These are phyloP conservation scores for Wallacemonas sp. DNA, from an alignment of 208 protist genomes.

Conservation along the genomic window DNA sequence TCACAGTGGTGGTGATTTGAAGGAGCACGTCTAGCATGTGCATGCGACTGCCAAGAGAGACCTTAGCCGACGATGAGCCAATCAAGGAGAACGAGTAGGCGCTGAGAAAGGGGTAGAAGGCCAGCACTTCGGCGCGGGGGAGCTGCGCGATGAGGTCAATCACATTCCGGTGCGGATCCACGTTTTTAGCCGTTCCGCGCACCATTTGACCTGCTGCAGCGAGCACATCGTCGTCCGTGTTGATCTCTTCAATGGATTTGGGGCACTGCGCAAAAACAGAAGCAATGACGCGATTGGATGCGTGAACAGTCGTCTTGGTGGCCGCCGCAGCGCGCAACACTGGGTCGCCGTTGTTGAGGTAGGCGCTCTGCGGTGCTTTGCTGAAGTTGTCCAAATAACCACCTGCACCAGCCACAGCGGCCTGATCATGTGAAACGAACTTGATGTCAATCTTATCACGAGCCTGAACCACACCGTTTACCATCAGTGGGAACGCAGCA, in stretches of 20 bases:
- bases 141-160: constrained; percentile 59
- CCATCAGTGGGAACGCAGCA: constrained; percentile 71
- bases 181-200: neutral
- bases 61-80: constrained; percentile 60
- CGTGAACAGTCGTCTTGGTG: constrained; percentile 79
- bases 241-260: constrained; percentile 44
- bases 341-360: constrained; percentile 72
- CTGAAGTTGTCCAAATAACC: constrained; percentile 81
- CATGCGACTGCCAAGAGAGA: constrained; percentile 65
- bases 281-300: constrained; percentile 68
- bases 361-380: constrained; percentile 42
- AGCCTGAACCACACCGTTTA: constrained; percentile 71
- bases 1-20: constrained; percentile 56
- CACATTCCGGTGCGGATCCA: constrained; percentile 52
- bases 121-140: constrained; percentile 79
- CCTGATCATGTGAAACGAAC: constrained; percentile 74
- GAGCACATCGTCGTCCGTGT: constrained; percentile 54
- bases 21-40: constrained; percentile 76
- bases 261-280: constrained; percentile 57
- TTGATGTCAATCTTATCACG: constrained; percentile 62
- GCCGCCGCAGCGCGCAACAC: constrained; percentile 54
- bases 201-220: constrained; percentile 37
- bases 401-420: constrained; percentile 56
- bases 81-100: constrained; percentile 77
- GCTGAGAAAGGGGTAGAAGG: constrained; percentile 84